Evolutionary conservation across 495 filamentous ascomycete species (phyloP).

Genomic region (Zalerion maritima): DNA sequence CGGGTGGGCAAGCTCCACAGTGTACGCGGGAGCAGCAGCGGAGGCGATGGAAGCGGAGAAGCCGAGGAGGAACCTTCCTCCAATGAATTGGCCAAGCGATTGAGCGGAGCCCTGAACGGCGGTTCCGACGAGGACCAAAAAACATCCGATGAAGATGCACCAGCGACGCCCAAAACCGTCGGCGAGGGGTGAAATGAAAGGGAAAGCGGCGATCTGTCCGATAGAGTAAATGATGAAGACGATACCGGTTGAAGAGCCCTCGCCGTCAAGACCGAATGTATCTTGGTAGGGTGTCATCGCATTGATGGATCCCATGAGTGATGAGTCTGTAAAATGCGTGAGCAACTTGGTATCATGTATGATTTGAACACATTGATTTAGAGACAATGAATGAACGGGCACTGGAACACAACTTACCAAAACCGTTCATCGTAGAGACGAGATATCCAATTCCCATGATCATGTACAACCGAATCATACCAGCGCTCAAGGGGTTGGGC

Average conservation of each 20-base stretch:
- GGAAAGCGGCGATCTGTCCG: slow-evolving; percentile 30
- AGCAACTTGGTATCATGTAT: neutral
- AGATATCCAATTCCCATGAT: slow-evolving; percentile 30
- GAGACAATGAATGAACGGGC: neutral
- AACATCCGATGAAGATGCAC: slow-evolving; percentile 40
- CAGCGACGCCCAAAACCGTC: slow-evolving; percentile 31
- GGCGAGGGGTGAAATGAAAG: slow-evolving; percentile 20
- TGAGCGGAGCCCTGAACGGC: slow-evolving; percentile 30
- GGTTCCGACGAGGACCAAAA: slow-evolving; percentile 40
- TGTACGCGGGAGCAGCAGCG: slow-evolving; percentile 37
- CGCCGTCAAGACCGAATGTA: slow-evolving; percentile 24
- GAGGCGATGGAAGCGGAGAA: slow-evolving; percentile 36
- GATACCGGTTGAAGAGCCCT: slow-evolving; percentile 23
- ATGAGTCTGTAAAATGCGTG: slow-evolving; percentile 8
- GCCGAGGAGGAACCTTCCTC: slow-evolving; percentile 41
- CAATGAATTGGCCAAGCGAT: slow-evolving; percentile 33
- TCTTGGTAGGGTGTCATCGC: slow-evolving; percentile 26
- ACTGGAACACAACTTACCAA: slow-evolving; percentile 15
- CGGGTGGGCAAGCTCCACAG: slow-evolving; percentile 40
- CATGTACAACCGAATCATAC: slow-evolving; percentile 33
- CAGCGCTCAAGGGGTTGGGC: slow-evolving; percentile 25
- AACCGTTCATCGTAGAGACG: slow-evolving; percentile 35
- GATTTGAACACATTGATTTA: neutral
- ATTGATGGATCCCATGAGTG: slow-evolving; percentile 29
- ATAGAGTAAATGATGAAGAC: slow-evolving; percentile 33